phyloP scores from a whole-genome alignment of 805 yeast genomes.

The Suhomyces sp. region DNA sequence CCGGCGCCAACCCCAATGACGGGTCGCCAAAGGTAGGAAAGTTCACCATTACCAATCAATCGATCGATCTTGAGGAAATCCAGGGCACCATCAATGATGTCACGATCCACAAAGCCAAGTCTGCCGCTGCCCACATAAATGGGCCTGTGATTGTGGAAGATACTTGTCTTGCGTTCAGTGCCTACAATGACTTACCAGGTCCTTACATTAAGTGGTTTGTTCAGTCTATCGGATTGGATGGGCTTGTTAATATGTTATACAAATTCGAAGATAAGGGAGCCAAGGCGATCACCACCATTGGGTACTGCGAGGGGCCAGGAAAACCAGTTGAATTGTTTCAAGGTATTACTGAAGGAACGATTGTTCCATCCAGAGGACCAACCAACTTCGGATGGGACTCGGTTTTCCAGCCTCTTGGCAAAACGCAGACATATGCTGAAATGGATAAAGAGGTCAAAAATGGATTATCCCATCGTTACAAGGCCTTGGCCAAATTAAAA shows the following conservation, averaged over 20 bases:
- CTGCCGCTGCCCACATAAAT: conserved; percentile 59
- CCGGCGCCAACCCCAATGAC: conserved; percentile 27
- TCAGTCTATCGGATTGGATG: conserved; percentile 67
- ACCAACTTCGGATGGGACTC: conserved; percentile 94
- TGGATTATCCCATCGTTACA: conserved; percentile 80
- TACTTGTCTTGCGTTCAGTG: conserved; percentile 82
- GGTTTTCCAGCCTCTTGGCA: conserved; percentile 79
- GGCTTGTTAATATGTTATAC: conserved; percentile 71
- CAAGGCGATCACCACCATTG: conserved; percentile 87
- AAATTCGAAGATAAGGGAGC: conserved; percentile 85
- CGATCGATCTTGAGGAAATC: conserved; percentile 82
- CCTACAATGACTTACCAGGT: conserved; percentile 83
- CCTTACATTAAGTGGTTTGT: conserved; percentile 95
- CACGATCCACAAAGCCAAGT: conserved; percentile 71
- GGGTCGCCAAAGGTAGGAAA: conserved; percentile 39
- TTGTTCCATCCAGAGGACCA: conserved; percentile 78
- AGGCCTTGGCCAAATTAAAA: conserved; percentile 72
- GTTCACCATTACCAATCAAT: conserved; percentile 53
- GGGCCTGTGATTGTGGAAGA: conserved; percentile 96
- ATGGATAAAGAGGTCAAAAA: conserved; percentile 77
- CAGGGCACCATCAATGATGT: conserved; percentile 87
- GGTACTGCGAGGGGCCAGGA: conserved; percentile 82
- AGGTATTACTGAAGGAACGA: conserved; percentile 77
- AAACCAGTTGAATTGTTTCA: conserved; percentile 71
- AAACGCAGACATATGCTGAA: conserved; percentile 73